Base-by-base conservation (phyloP, 108 stramenopile species). In the Mediolabrus comicus region DNA sequence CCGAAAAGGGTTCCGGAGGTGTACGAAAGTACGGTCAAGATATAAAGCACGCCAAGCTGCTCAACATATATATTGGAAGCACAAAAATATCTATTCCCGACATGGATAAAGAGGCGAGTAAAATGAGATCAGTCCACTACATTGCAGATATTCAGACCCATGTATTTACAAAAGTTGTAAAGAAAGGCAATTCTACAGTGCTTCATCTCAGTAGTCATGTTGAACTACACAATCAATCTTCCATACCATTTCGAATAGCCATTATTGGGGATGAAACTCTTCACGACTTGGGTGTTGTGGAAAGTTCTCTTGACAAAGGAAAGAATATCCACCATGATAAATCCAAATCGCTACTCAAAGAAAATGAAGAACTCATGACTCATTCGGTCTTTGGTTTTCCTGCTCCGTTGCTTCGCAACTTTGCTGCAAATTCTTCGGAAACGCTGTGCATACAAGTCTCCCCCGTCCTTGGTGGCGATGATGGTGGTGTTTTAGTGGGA, bases 11-110 rank as follows among this genome's bases (percentile, higher is more conserved):
- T 6, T 80, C 66, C 27, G 94, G 91, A 16, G 94, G 91, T 12
- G 79, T 60, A 36, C 74, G 91, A 38, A 62, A 72, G 36, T 95
- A 95, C 69, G 94, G 94, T 13, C 90, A 92, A 72, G 94, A 95
- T 72, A 71, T 90, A 14, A 66, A 51, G 32, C 66, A 76, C 35
- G 62, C 73, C 27, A 95, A 92, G 65, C 58, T 65, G 14, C 51
- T 95, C 8, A 69, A 54, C 8, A 59, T 95, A 8, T 65, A 60
- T 60, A 53, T 87, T 46, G 80, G 77, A 16, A 66, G 38, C 11
- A 51, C 71, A 24, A 51, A 58, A 59, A 77, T 89, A 34, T 36
- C 32, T 13, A 67, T 89, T 26, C 51, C 60, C 55, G 69, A 86
- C 64, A 61, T 89, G 72, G 88, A 89, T 65, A 72, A 38, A 43